phyloP scores from a whole-genome alignment of 2,329 filamentous ascomycete species.

The Colletotrichum higginsianum region DNA sequence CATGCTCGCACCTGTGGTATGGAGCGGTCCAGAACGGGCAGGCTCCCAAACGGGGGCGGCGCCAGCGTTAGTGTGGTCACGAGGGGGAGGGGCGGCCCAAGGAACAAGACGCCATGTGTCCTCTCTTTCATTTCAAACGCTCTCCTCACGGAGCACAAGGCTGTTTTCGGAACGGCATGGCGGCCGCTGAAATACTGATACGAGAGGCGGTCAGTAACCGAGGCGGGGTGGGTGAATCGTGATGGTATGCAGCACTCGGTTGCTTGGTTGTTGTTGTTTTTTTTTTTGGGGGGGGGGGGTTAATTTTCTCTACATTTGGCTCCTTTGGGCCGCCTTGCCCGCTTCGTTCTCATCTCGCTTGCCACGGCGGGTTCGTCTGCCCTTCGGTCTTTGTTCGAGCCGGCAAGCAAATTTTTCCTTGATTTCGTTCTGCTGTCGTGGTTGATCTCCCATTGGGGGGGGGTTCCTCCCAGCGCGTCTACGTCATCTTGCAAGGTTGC shows the following conservation, averaged over 20 bases:
- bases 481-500: conserved; percentile 4
- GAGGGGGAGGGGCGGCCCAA: neutral
- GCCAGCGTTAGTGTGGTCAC: conserved; percentile 6
- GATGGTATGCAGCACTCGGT: neutral
- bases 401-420: neutral
- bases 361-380: neutral
- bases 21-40: conserved; percentile 25
- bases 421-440: neutral
- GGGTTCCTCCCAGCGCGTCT: neutral
- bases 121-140: neutral
- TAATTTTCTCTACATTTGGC: too few species aligned
- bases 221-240: conserved; percentile 2
- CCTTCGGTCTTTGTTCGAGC: neutral
- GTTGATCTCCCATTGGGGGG: neutral
- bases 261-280: neutral
- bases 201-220: conserved; percentile 23
- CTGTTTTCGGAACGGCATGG: conserved; percentile 34
- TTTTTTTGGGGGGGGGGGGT: too few species aligned
- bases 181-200: conserved; percentile 4
- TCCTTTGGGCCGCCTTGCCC: neutral
- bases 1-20: conserved; percentile 1
- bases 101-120: neutral
- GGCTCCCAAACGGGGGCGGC: neutral
- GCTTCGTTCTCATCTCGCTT: conserved; percentile 13
- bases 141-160: conserved; percentile 6